Percentiles rank a stretch among this genome's conserved stretches.
phyloP scores from a whole-genome alignment of 225 moss, liverwort and hornwort species.

The Pleurozium schreberi region DNA sequence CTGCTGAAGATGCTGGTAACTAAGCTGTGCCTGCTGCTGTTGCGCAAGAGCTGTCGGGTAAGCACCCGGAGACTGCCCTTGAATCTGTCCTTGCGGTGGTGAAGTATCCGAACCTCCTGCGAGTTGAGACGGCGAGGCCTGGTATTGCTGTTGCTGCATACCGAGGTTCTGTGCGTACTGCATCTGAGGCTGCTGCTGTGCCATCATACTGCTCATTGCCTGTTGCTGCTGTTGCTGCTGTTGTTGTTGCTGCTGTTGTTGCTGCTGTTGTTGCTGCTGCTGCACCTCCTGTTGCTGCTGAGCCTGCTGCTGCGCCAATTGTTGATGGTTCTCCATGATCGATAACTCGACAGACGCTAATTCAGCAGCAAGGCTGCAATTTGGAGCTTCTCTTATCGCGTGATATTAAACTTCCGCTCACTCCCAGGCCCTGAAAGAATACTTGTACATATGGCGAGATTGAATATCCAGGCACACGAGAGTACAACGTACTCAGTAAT shows the following conservation, averaged over 20 bases:
- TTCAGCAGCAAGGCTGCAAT: neutral
- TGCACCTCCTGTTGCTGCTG: conserved; percentile 8
- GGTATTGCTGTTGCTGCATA: conserved; percentile 35
- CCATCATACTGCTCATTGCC: conserved; percentile 39
- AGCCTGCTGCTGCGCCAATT: conserved; percentile 27
- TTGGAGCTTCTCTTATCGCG: neutral
- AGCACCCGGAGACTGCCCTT: conserved; percentile 52
- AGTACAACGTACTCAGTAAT: neutral
- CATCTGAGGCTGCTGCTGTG: conserved; percentile 36
- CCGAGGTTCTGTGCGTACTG: conserved; percentile 32
- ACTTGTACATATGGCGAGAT: neutral
- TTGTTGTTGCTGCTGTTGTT: neutral
- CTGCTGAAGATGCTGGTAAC: conserved; percentile 93
- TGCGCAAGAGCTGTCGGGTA: conserved; percentile 68
- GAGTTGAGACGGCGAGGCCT: conserved; percentile 25
- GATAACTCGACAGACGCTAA: neutral
- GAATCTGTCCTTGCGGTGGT: conserved; percentile 29
- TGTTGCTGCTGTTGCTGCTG: conserved; percentile 11
- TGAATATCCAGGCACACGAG: neutral
- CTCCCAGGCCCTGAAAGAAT: neutral
- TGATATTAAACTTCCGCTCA: neutral
- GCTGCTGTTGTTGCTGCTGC: neutral
- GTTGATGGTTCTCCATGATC: conserved; percentile 35
- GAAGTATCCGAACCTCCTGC: conserved; percentile 25
- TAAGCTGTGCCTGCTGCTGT: conserved; percentile 78